Evolutionary conservation across 139 green algal species (phyloP).

Genomic region (Desmodesmus armatus): DNA sequence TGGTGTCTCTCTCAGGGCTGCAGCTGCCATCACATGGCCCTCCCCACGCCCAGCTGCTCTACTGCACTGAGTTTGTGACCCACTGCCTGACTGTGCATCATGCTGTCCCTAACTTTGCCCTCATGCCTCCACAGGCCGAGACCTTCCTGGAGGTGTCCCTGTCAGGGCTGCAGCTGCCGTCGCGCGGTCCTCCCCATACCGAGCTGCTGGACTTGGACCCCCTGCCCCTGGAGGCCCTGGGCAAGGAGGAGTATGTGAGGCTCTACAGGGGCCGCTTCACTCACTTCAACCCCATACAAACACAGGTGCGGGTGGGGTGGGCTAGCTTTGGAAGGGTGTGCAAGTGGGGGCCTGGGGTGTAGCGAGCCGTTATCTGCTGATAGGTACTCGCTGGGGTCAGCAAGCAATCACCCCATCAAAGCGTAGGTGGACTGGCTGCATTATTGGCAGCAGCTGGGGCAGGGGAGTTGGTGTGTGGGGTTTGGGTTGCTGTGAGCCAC

Average conservation of each 20-base stretch:
- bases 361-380: too few relatives aligned
- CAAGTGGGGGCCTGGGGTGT: too few relatives aligned
- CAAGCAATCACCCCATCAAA: too few relatives aligned
- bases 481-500: too few relatives aligned
- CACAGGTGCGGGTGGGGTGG: too few relatives aligned
- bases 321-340: too few relatives aligned
- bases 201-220: constrained; percentile 97
- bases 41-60: not conserved
- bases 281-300: constrained; percentile 99
- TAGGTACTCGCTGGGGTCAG: too few relatives aligned
- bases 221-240: constrained; percentile 88
- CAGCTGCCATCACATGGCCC: constrained; percentile 78
- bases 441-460: too few relatives aligned
- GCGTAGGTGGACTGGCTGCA: too few relatives aligned
- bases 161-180: constrained; percentile 82
- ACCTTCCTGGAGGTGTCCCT: constrained; percentile 76
- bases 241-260: constrained; percentile 73
- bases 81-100: not conserved
- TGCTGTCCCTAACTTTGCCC: not conserved
- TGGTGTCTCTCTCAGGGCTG: constrained; percentile 80
- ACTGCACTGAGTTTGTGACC: not conserved
- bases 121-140: constrained; percentile 56
- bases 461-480: too few relatives aligned
- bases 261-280: constrained; percentile 87
- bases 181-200: constrained; percentile 68